A percentile compares a stretch with the other conserved stretches of the same genome.
These are phyloP conservation scores for Colletotrichum lentis DNA, from an alignment of 2,329 filamentous ascomycete genomes.

Conservation along the genomic window DNA sequence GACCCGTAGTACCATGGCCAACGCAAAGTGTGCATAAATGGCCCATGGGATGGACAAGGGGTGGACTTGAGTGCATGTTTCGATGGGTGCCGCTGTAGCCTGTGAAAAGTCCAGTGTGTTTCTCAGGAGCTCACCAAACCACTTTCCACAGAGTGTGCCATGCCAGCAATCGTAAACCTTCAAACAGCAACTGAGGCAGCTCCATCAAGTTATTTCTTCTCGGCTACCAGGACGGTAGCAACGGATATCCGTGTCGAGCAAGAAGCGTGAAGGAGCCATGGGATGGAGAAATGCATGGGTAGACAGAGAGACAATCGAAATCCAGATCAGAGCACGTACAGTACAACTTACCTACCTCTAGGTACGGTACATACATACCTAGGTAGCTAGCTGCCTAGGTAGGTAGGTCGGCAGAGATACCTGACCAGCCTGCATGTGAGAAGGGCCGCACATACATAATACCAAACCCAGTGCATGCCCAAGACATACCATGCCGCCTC, in stretches of 20 bases:
- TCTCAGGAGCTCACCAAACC: background rate
- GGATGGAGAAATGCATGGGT: background rate
- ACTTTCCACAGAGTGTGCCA: background rate
- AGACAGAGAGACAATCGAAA: background rate
- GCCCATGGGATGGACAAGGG: conserved; percentile 7
- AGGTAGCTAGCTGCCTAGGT: background rate
- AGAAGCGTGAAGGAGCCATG: background rate
- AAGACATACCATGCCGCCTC: background rate
- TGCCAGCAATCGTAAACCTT: background rate
- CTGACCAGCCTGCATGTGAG: background rate
- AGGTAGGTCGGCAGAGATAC: background rate
- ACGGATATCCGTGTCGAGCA: conserved; percentile 15
- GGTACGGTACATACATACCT: background rate
- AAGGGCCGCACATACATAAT: conserved; percentile 12
- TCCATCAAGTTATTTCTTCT: background rate
- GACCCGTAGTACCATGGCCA: conserved; percentile 17
- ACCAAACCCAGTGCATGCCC: conserved; percentile 10
- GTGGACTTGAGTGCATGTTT: conserved; percentile 12
- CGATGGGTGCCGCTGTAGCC: background rate
- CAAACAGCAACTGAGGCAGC: conserved; percentile 17
- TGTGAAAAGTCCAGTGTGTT: background rate
- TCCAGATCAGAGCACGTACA: background rate
- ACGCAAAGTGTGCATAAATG: conserved; percentile 24
- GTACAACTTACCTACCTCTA: background rate
- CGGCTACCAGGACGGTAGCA: conserved; percentile 15